phyloP scores from a whole-genome alignment of 345 rosid genomes.

The Gossypium turneri region DNA sequence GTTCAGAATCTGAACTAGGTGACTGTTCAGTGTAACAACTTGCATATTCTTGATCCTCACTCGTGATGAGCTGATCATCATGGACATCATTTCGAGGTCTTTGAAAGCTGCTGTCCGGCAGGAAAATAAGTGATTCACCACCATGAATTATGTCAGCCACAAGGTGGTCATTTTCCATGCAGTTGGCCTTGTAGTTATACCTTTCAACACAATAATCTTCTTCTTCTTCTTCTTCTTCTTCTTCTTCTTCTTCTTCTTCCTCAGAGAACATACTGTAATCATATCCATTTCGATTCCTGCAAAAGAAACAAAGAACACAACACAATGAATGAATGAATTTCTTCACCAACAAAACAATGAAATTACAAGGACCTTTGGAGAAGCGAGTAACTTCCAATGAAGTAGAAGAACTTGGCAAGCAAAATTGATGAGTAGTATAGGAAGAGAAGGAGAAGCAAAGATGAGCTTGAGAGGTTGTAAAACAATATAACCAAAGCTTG shows the following conservation, averaged over 20 bases:
- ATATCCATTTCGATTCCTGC: slow-evolving; percentile 54
- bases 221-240: slow-evolving; percentile 64
- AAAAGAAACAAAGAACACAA: neutral
- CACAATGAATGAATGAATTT: neutral
- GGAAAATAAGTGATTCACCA: slow-evolving; percentile 53
- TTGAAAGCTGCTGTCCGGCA: slow-evolving; percentile 19
- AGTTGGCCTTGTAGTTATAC: slow-evolving; percentile 16
- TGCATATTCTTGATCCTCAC: slow-evolving; percentile 31
- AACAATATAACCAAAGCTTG: slow-evolving; percentile 71
- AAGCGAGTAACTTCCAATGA: slow-evolving; percentile 59
- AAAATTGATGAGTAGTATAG: slow-evolving; percentile 57
- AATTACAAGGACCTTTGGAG: slow-evolving; percentile 45
- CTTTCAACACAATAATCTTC: slow-evolving; percentile 39
- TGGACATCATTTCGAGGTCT: neutral
- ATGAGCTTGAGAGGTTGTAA: slow-evolving; percentile 67
- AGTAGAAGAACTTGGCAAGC: slow-evolving; percentile 53
- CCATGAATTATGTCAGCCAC: slow-evolving; percentile 61
- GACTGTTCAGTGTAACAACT: slow-evolving; percentile 34
- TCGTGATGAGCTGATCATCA: slow-evolving; percentile 12
- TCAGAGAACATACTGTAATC: slow-evolving; percentile 51
- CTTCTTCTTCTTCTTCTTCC: slow-evolving; percentile 36
- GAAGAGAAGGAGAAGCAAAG: slow-evolving; percentile 61
- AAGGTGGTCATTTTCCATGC: slow-evolving; percentile 37
- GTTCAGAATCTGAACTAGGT: slow-evolving; percentile 45
- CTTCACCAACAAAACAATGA: neutral